These are phyloP conservation scores for Fraxinus baroniana DNA, from an alignment of 305 asterid species.

Conservation along the genomic window DNA sequence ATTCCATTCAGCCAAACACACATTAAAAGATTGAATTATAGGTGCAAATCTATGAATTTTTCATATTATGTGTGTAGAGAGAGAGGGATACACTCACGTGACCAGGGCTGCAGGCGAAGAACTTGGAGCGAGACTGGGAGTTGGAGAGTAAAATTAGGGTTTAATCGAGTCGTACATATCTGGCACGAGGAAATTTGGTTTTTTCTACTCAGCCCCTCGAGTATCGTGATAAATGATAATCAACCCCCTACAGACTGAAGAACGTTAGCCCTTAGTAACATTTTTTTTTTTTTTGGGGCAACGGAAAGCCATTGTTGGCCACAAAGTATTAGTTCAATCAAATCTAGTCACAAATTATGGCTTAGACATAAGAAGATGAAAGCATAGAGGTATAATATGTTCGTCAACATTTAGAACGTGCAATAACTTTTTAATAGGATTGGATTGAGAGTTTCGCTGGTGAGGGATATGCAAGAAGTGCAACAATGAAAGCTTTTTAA, in stretches of 20 bases:
- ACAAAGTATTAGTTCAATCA: neutral
- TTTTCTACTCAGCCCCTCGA: neutral
- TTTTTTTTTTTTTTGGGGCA: too few relatives aligned
- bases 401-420: neutral
- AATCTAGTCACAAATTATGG: neutral
- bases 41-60: neutral
- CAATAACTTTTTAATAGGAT: too few relatives aligned
- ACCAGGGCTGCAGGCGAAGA: constrained; percentile 6
- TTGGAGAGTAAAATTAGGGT: constrained; percentile 1
- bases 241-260: neutral
- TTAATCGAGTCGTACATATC: neutral
- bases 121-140: neutral
- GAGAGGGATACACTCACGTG: constrained; percentile 8
- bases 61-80: neutral
- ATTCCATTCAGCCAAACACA: neutral
- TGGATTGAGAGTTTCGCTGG: neutral
- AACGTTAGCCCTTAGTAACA: neutral
- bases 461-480: too few relatives aligned
- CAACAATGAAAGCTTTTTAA: neutral
- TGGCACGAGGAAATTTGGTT: neutral
- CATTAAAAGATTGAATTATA: neutral
- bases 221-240: neutral
- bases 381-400: neutral
- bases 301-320: neutral
- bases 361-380: neutral